Percentiles rank a stretch among this genome's conserved stretches.
These are phyloP conservation scores for Phaffia australis DNA, from an alignment of 768 basidiomycete genomes.

Conservation along the genomic window DNA sequence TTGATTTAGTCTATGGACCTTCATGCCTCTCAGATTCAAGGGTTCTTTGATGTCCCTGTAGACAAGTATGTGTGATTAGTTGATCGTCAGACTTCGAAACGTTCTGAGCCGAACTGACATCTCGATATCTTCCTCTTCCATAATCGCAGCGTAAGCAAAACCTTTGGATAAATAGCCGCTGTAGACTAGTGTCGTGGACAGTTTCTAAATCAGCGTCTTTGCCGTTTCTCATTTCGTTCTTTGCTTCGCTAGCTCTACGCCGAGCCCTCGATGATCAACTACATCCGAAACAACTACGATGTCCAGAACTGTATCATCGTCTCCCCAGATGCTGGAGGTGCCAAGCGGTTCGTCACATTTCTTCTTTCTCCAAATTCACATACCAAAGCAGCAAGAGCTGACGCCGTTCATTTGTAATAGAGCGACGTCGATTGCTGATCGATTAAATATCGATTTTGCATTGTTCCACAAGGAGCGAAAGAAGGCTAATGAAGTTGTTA, in stretches of 20 bases:
- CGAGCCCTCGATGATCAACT: slow-evolving; percentile 86
- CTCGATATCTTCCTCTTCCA: neutral
- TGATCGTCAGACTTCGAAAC: neutral
- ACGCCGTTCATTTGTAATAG: slow-evolving; percentile 40
- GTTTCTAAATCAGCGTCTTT: slow-evolving; percentile 5
- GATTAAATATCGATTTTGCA: slow-evolving; percentile 87
- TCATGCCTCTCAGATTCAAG: slow-evolving; percentile 95
- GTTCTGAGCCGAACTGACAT: neutral
- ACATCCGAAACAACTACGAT: slow-evolving; percentile 78
- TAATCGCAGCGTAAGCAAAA: neutral
- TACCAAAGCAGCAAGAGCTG: neutral
- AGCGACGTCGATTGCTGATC: slow-evolving; percentile 88
- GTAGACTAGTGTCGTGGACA: neutral
- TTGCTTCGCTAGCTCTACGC: slow-evolving; percentile 52
- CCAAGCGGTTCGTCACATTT: slow-evolving; percentile 66
- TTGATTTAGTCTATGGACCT: slow-evolving; percentile 71
- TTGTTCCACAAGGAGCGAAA: slow-evolving; percentile 85
- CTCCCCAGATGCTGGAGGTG: slow-evolving; percentile 93
- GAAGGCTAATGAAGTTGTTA: slow-evolving; percentile 43
- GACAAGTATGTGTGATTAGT: slow-evolving; percentile 50
- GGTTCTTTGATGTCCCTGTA: slow-evolving; percentile 97
- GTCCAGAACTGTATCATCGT: slow-evolving; percentile 86
- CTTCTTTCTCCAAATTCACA: neutral
- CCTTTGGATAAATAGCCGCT: too few relatives aligned
- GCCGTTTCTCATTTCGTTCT: neutral